Base-by-base conservation (phyloP, 2,329 filamentous ascomycete genomes). In the Fusarium nematophilum region DNA sequence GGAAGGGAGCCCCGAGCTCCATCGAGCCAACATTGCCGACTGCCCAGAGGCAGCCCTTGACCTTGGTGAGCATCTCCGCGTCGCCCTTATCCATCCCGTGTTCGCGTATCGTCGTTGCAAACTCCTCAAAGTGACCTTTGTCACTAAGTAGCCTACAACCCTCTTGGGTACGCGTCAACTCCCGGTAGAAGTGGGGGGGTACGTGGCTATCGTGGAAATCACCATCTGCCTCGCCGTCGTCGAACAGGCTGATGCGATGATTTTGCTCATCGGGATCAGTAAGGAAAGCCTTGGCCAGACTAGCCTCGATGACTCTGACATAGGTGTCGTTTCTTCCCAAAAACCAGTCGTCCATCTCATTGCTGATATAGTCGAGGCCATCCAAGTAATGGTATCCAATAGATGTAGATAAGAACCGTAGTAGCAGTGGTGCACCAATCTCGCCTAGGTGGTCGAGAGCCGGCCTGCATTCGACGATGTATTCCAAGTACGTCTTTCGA, bases 291-390 rank as follows among this genome's bases (percentile, higher is more conserved):
- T 92, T 89, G 26, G 93, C 92, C 45, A 99, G 83, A 49, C 93
- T 96, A n/a, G 96, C 95, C 75, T 99, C 95, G 33, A 99, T 94
- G 33, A 98, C 85, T 30, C 88, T 86, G 44, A 99, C 95, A 66
- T 99, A 99, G n/a, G 88, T 90, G 73, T 99, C 94, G 71, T 99
- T 99, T 37, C 95, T 88, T 11, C 95, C 95, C 25, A 99, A 82
- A 72, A 98, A 99, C 95, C 95, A 99, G 76, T 99, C 96, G 67
- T 99, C 95, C 95, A 99, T 99, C 74, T 99, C 96, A 72, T 96
- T 95, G 59, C 93, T 97, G 75, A 99, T 99, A 73, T 99, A 99
- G 78, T 99, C 96, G 36, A 99, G 81, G 0, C 93, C 95, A 71
- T 98, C 93, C 6, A 99, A 83, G 75, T 99, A 99, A 75, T 98